Evolutionary conservation across 768 basidiomycete species (phyloP).

Genomic region (Russula abietina): DNA sequence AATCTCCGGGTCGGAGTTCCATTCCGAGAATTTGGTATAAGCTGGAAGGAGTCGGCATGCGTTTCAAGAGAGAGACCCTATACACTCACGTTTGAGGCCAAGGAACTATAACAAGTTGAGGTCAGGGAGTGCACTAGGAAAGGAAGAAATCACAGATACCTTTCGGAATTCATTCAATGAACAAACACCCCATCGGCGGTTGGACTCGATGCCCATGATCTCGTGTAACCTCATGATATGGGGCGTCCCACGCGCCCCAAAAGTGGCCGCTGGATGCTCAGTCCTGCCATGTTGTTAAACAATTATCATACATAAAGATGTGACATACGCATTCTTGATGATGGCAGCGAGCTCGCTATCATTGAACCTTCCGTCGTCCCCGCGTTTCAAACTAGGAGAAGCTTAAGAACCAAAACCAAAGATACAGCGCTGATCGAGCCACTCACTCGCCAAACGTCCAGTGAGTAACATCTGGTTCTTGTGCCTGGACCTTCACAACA

Average conservation of each 20-base stretch:
- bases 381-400: slow-evolving; percentile 48
- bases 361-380: slow-evolving; percentile 56
- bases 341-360: slow-evolving; percentile 65
- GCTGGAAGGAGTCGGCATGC: slow-evolving; percentile 35
- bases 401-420: not conserved
- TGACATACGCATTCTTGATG: slow-evolving; percentile 59
- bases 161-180: slow-evolving; percentile 79
- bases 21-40: slow-evolving; percentile 66
- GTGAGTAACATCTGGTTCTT: slow-evolving; percentile 43
- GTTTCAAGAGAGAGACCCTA: not conserved
- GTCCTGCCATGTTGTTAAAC: slow-evolving; percentile 40
- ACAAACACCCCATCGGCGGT: slow-evolving; percentile 74
- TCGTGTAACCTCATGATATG: slow-evolving; percentile 66
- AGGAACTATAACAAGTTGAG: slow-evolving; percentile 44
- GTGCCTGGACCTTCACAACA: slow-evolving; percentile 35
- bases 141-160: slow-evolving; percentile 32
- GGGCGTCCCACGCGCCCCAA: slow-evolving; percentile 74
- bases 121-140: not conserved
- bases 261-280: slow-evolving; percentile 63
- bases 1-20: slow-evolving; percentile 70
- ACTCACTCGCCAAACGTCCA: slow-evolving; percentile 66
- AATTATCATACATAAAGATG: not conserved
- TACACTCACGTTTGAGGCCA: slow-evolving; percentile 60
- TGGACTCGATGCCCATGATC: slow-evolving; percentile 78
- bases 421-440: not conserved